phyloP scores from a whole-genome alignment of 2,329 filamentous ascomycete genomes.

The Rhynchosporium secalis region DNA sequence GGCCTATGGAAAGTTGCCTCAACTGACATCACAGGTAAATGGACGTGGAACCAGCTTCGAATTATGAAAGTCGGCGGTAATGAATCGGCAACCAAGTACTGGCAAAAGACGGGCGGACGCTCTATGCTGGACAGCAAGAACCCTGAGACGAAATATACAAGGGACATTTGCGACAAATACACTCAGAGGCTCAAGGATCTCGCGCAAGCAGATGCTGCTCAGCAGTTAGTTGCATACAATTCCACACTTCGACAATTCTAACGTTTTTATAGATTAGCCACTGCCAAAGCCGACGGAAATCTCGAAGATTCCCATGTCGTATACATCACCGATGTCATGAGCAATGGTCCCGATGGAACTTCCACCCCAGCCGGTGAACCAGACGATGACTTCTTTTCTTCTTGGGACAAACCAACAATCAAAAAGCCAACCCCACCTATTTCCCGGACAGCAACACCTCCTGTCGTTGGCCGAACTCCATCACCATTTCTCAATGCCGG shows the following conservation, averaged over 20 bases:
- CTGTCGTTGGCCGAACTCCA: conserved; percentile 73
- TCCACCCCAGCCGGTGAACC: conserved; percentile 79
- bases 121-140: conserved; percentile 96
- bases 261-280: not conserved
- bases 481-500: conserved; percentile 86
- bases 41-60: conserved; percentile 98
- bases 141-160: conserved; percentile 90
- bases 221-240: not conserved
- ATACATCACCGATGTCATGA: conserved; percentile 71
- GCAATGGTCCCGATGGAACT: conserved; percentile 62
- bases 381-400: conserved; percentile 96
- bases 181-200: not conserved
- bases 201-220: conserved; percentile 8
- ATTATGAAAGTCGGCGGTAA: conserved; percentile 99
- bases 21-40: conserved; percentile 56
- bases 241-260: not conserved
- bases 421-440: conserved; percentile 94
- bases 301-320: conserved; percentile 80
- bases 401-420: conserved; percentile 97
- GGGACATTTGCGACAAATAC: conserved; percentile 48
- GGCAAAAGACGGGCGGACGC: conserved; percentile 92
- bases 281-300: conserved; percentile 16
- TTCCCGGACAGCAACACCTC: conserved; percentile 84
- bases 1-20: not conserved
- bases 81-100: conserved; percentile 97